These are phyloP conservation scores for Trapa incisa DNA, from an alignment of 345 rosid species.

Conservation along the genomic window DNA sequence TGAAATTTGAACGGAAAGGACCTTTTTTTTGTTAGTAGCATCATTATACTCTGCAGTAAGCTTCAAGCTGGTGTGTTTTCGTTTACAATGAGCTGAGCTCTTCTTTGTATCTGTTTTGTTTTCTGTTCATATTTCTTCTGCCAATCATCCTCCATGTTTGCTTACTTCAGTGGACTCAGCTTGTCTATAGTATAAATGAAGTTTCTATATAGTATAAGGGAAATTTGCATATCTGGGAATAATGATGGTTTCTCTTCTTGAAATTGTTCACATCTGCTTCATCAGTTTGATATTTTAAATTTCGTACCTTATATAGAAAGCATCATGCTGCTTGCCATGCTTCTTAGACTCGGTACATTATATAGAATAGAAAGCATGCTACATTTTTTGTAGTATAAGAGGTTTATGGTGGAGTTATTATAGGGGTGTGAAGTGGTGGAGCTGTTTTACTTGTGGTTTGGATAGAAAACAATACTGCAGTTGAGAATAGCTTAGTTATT, in stretches of 20 bases:
- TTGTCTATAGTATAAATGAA: neutral
- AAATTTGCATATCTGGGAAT: neutral
- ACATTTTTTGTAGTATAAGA: too few relatives aligned
- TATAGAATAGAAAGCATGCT: too few relatives aligned
- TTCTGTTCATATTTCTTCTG: neutral
- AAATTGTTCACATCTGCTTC: too few relatives aligned
- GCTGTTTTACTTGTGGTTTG: too few relatives aligned
- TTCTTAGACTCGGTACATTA: too few relatives aligned
- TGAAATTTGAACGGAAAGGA: constrained; percentile 1
- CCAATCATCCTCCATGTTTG: neutral
- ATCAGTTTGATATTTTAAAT: too few relatives aligned
- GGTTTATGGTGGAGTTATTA: too few relatives aligned
- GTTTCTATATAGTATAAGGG: neutral
- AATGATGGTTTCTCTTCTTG: neutral
- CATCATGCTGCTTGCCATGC: too few relatives aligned
- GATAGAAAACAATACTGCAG: too few relatives aligned
- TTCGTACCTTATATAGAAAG: too few relatives aligned
- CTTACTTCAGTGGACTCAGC: neutral
- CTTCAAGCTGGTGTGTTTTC: neutral
- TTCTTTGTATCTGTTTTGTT: neutral
- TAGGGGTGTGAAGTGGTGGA: too few relatives aligned
- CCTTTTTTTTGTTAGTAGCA: neutral
- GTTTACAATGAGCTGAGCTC: neutral
- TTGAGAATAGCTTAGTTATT: too few relatives aligned
- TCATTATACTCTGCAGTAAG: neutral